Percentiles rank a stretch among this genome's conserved stretches.
Conservation (phyloP, 2,329 filamentous ascomycete genomes). For the Fusarium sp. region DNA sequence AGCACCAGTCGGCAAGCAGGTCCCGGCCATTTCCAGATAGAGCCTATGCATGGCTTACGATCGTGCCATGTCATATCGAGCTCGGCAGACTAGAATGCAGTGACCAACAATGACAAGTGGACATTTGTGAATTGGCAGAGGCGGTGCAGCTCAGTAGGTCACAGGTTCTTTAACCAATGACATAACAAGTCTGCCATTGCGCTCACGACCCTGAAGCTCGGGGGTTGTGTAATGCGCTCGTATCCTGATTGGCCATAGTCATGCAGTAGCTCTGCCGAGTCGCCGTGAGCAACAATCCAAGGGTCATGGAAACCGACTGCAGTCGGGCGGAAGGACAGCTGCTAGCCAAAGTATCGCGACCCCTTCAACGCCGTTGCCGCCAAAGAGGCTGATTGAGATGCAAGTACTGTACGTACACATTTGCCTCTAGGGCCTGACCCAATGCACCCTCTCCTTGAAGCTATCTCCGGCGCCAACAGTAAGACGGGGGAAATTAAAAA, state of each 20-base stretch:
- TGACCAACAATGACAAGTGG: constrained; percentile 28
- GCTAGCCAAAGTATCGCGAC: constrained; percentile 20
- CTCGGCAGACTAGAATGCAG: background rate
- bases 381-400: constrained; percentile 20
- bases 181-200: constrained; percentile 3
- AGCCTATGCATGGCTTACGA: constrained; percentile 6
- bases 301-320: constrained; percentile 21
- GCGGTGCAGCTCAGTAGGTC: constrained; percentile 29
- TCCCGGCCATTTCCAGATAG: constrained; percentile 31
- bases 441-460: background rate
- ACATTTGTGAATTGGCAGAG: constrained; percentile 21
- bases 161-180: constrained; percentile 23
- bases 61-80: constrained; percentile 1
- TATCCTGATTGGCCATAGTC: constrained; percentile 20
- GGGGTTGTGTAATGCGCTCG: constrained; percentile 6
- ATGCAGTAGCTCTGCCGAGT: constrained; percentile 29
- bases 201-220: background rate
- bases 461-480: background rate
- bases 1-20: constrained; percentile 4
- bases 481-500: background rate
- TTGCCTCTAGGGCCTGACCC: constrained; percentile 9
- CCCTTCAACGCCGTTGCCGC: constrained; percentile 8
- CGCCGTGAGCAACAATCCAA: constrained; percentile 15
- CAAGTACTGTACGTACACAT: background rate
- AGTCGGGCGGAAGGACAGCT: constrained; percentile 18